Base-by-base conservation (phyloP, 2,329 filamentous ascomycete species). In the Podosphaera aphanis region DNA sequence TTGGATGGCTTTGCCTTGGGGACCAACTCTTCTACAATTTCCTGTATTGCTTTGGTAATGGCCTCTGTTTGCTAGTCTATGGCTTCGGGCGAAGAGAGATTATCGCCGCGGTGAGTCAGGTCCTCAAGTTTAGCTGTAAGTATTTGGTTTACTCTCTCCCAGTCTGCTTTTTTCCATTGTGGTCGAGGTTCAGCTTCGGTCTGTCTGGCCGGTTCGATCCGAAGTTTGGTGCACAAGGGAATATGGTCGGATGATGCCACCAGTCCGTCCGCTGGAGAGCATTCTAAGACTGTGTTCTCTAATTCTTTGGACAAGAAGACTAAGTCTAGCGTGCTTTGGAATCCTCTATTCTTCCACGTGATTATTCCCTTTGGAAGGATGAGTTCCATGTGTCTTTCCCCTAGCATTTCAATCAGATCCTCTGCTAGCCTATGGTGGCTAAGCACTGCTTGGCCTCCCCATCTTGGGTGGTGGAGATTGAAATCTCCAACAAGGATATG, bases 161-260 rank as follows among this genome's bases (percentile, higher is more conserved):
- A 44, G 29, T 44, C 42, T 15, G 42, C 29, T 8, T 23, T 44
- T 23, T 44, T 44, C 42, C 27, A 44, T 23, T 44, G 29, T 11
- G 16, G 18, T 15, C 29, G 42, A 21, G 29, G 16, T 44, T 35
- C 6, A n/a, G 7, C 8, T 35, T 21, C 29, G 3, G 4, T n/a
- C n/a, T 4, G 7, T 5, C n/a, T 20, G 11, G 10, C n/a, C 5
- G 29, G 6, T 13, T 44, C 11, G 15, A 35, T 21, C 1, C 6
- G 3, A 2, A 44, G 27, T 21, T 44, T 4, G 3, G 42, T 44
- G 2, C n/a, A 21, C 5, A 44, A 33, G 2, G 6, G 29, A 35
- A 35, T 20, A 23, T 44, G 18, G 23, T 44, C 42, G 1, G 27
- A 44, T 2, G 42, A 44, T 20, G 42, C 27, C 36, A 21, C 42